Conservation (phyloP, 768 basidiomycete species). For the Pleurotus citrinopileatus region DNA sequence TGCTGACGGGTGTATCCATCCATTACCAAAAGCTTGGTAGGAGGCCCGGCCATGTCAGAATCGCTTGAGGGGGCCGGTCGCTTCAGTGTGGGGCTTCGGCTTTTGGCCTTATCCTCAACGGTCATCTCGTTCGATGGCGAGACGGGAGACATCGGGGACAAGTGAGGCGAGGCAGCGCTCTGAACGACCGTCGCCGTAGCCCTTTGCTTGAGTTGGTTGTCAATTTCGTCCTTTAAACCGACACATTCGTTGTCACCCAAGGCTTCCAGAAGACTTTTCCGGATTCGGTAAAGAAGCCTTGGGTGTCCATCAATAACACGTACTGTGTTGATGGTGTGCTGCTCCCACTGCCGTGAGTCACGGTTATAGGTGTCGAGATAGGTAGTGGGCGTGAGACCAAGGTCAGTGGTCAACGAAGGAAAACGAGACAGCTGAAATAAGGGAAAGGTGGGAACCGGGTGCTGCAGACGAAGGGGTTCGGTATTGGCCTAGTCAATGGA, state of each 20-base stretch:
- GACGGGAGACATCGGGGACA: not conserved
- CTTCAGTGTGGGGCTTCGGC: conserved; percentile 14
- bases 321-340: conserved; percentile 58
- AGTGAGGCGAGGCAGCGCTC: not conserved
- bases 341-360: conserved; percentile 60
- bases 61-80: conserved; percentile 14
- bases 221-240: conserved; percentile 54
- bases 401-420: conserved; percentile 47
- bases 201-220: conserved; percentile 26
- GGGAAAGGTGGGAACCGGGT: conserved; percentile 61
- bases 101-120: not conserved
- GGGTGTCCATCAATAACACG: conserved; percentile 59
- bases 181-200: not conserved
- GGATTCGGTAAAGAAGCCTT: conserved; percentile 57
- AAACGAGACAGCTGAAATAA: conserved; percentile 59
- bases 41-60: conserved; percentile 10
- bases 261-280: conserved; percentile 57
- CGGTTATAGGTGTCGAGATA: conserved; percentile 64
- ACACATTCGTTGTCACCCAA: conserved; percentile 56
- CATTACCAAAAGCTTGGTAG: conserved; percentile 1
- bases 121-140: not conserved
- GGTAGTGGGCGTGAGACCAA: conserved; percentile 47
- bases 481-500: conserved; percentile 36
- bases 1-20: conserved; percentile 3
- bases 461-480: conserved; percentile 57